Base-by-base conservation (phyloP, 2,329 filamentous ascomycete species). In the Microsporum ferrugineum region DNA sequence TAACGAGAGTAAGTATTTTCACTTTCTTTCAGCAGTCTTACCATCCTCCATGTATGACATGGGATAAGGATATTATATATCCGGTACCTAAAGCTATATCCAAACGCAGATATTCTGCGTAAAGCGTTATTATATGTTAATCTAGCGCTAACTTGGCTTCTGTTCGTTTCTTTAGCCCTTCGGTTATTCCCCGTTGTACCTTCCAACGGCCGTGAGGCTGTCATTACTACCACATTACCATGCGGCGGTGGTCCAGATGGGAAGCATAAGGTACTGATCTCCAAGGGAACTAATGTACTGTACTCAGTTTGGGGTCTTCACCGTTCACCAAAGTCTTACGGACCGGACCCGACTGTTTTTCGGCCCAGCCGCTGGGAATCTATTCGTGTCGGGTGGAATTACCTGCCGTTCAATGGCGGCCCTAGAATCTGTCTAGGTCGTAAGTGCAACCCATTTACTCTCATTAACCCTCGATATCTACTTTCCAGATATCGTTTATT, bases 341-440 rank as follows among this genome's bases (percentile, higher is more conserved):
- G 63, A 3, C 64, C 62, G 8, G 63, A 65, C 49, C 60, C 63
- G 12, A 53, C 60, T 14, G 59, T 61, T 45, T 82, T 78, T 71
- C 75, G 76, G n/a, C 88, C 88, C 0, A 86, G 89, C 56, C 78
- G 87, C 61, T 91, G 87, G 87, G 75, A 73, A 65, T 57, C 56
- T n/a, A 83, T 83, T 80, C 81, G 84, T 68, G 85, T 85, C 0
- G 81, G 80, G 68, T 88, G 86, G 83, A 81, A 85, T 64, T 90
- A 88, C 70, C 80, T 90, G 47, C 87, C 88, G 2, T 89, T 90
- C 73, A 89, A 89, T 70, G 85, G 85, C 8, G 87, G 87, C 0
- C 85, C 87, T 49, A 77, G 88, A 36, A 87, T 89, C 69, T 89
- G 88, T 72, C 83, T 91, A 60, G 57, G 62, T 7, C 61, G 61